Evolutionary conservation across 148 eudicot genomes (phyloP), one percentile per base, ranked within the genome.

Genomic region (Rhododendron ferrugineum): DNA sequence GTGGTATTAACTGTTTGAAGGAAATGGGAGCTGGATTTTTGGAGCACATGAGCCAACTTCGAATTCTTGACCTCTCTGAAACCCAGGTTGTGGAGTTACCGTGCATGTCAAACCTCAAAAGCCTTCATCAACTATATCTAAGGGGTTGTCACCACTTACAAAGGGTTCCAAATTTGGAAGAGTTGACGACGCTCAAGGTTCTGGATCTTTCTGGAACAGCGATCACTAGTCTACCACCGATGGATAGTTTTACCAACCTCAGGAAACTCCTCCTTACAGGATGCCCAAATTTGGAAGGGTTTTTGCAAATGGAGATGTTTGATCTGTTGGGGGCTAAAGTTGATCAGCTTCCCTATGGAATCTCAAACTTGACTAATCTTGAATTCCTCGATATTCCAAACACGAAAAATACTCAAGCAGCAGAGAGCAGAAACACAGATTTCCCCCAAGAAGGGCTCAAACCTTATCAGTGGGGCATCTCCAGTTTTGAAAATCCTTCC

Each of bases 191-290:
- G 58, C 81, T 88, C n/a, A 89, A 87, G 82, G 82, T 84, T 46
- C 79, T 90, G 44, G 90, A 90, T 86, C 85, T 88, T 47, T 90
- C 92, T 8, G 66, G 68, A 85, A 82, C 90, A 3, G 85, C 82
- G 26, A 84, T 89, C 3, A 62, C 30, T 62, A 0, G 4, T 62
- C 70, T 62, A 9, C 70, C 70, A 0, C 70, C 0, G 70, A 62
- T 62, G 70, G 11, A 40, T 1, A 72, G 72, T 9, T 85, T 83
- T n/a, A 62, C 22, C 50, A 86, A 42, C 36, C 86, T 86, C 62
- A 86, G 72, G 0, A 13, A 82, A 52, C 86, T 87, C 52, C 15
- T 83, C 52, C 89, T 89, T 36, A 42, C 28, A 10, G 85, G 62
- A 87, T 87, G 70, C 13, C 28, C 70, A n/a, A 23, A n/a, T 62